Base-by-base conservation (phyloP, 2,329 filamentous ascomycete species). In the Aspergillus sp. region DNA sequence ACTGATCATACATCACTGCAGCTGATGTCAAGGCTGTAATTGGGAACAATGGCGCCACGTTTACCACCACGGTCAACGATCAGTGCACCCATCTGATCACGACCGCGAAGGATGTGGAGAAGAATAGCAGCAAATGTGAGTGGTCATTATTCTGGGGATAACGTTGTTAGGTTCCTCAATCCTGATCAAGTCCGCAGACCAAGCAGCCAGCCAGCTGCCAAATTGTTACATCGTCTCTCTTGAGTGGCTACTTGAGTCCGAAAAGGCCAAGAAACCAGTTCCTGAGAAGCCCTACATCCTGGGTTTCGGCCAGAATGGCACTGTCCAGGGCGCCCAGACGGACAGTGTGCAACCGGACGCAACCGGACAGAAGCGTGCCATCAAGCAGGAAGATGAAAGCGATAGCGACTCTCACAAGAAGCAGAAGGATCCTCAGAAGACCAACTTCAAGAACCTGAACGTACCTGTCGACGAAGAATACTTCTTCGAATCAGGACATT, bases 161-260 rank as follows among this genome's bases (percentile, higher is more conserved):
- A 12, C 44, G 60, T 13, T 29, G 61, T 66, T 27, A 56, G 53
- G 78, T n/a, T n/a, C n/a, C n/a, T 64, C 61, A 32, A 7, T 64
- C 81, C 30, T 65, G 82, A 24, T 61, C 52, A 10, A 50, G 7
- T 15, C 13, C n/a, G 14, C 25, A 61, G 57, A 55, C 32, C 43
- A 53, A 73, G 42, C 61, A 60, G 44, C 69, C 11, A 72, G 67
- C 4, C 52, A 61, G 7, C 44, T 61, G 8, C 61, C 67, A 20
- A 61, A 53, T 13, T 57, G 80, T 8, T 66, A 66, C 2, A 66
- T 84, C 28, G 68, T 85, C 15, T 64, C 57, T 7, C 52, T 78
- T 0, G 58, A 71, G 10, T 86, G 81, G 81, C 60, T 83, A 4
- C 41, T 71, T 2, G 68, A 77, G n/a, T 76, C 68, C 14, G 58